phyloP scores from a whole-genome alignment of 345 rosid species.

The Excoecaria agallocha region DNA sequence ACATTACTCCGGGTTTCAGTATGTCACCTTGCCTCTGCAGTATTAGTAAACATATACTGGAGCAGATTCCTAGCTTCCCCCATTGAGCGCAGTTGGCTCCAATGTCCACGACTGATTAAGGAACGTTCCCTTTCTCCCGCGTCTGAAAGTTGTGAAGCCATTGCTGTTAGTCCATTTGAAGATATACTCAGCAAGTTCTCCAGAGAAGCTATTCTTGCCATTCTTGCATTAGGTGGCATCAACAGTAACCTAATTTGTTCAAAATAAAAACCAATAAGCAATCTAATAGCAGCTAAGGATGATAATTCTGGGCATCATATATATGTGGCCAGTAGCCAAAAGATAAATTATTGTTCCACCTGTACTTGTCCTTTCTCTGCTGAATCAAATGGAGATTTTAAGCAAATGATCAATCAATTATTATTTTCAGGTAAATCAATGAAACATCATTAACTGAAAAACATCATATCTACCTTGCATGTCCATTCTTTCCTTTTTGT shows the following conservation, averaged over 20 bases:
- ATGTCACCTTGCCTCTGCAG: slow-evolving; percentile 68
- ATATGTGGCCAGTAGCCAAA: no score
- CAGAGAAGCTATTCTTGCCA: slow-evolving; percentile 85
- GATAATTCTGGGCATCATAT: neutral
- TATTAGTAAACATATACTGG: slow-evolving; percentile 86
- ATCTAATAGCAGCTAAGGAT: neutral
- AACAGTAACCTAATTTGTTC: slow-evolving; percentile 6
- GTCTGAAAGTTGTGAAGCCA: slow-evolving; percentile 98
- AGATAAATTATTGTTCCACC: neutral
- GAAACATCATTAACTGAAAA: neutral
- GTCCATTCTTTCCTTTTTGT: slow-evolving; percentile 57
- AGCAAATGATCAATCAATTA: neutral
- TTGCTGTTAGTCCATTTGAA: slow-evolving; percentile 86
- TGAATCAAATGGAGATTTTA: neutral
- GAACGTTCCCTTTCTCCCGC: slow-evolving; percentile 95
- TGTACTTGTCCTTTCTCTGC: neutral
- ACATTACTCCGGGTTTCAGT: neutral
- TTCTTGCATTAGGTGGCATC: slow-evolving; percentile 74
- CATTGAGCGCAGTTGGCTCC: slow-evolving; percentile 97
- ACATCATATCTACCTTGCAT: slow-evolving; percentile 11
- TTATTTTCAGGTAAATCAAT: neutral
- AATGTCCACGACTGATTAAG: slow-evolving; percentile 83
- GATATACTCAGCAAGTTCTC: slow-evolving; percentile 90
- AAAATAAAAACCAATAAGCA: slow-evolving; percentile 14
- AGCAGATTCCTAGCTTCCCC: slow-evolving; percentile 96